Conservation (phyloP, 805 yeast species). For the Huiozyma sinensis region DNA sequence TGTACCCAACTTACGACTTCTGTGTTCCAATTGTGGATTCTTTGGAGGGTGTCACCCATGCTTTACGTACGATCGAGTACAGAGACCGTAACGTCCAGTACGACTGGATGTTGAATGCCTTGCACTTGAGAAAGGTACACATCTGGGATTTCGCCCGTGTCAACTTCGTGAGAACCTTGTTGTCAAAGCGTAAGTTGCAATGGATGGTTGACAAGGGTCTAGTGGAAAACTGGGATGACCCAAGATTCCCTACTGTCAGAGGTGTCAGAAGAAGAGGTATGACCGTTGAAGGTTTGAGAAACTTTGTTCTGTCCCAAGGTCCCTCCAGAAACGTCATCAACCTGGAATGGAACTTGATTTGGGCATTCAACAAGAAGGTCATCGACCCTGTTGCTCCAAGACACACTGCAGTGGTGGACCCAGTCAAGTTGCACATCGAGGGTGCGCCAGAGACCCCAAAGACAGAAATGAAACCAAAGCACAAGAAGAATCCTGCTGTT, state of each 20-base stretch:
- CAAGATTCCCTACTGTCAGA: conserved; percentile 98
- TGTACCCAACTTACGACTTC: conserved; percentile 98
- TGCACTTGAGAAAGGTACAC: conserved; percentile 81
- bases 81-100: conserved; percentile 98
- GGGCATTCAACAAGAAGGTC: conserved; percentile 96
- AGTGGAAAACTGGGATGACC: conserved; percentile 96
- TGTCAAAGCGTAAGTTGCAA: conserved; percentile 95
- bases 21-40: conserved; percentile 96
- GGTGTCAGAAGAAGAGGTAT: conserved; percentile 99
- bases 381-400: conserved; percentile 97
- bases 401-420: conserved; percentile 72
- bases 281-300: conserved; percentile 95
- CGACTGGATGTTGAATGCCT: conserved; percentile 84
- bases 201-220: conserved; percentile 93
- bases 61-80: conserved; percentile 95
- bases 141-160: conserved; percentile 98
- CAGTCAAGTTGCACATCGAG: conserved; percentile 56
- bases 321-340: conserved; percentile 95
- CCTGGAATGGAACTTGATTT: conserved; percentile 93
- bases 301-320: conserved; percentile 90
- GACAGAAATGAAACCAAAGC: conserved; percentile 75
- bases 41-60: conserved; percentile 94
- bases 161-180: conserved; percentile 88
- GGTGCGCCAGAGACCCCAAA: conserved; percentile 54
- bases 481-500: conserved; percentile 87